Base-by-base conservation (phyloP, 2,329 filamentous ascomycete genomes). In the Aspergillus ustus region DNA sequence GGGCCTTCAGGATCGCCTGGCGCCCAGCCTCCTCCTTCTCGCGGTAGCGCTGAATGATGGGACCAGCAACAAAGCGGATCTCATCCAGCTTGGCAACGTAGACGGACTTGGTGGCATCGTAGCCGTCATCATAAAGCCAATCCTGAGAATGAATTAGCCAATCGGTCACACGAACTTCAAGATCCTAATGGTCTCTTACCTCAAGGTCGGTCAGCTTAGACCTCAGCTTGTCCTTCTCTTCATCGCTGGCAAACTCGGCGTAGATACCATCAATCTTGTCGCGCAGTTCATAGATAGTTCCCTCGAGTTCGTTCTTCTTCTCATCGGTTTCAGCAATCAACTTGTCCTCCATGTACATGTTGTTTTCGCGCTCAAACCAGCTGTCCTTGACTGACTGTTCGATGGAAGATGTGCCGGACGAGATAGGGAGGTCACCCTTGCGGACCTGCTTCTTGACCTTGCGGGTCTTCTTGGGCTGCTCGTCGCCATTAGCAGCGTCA, bases 401-500 rank as follows among this genome's bases (percentile, higher is more conserved):
- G 60, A 97, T 85, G 43, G 92, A 90, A 52, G 90, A 87, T 51
- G 93, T 97, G 67, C 89, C 93, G 63, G 91, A 86, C 61, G 91
- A 88, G 68, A 99, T 90, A 65, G 93, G 92, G 59, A 99, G 85
- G 69, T 98, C 94, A 68, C 95, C 95, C 85, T 97, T 98, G 80
- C 94, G 91, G 68, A 97, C 91, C 83, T 98, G 94, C 87, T 98
- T 99, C 91, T 97, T 98, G 70, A 99, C 92, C 84, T 97, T 98
- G 77, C 94, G 90, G 57, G 88, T 97, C 89, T 91, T 91, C 68
- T 87, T 87, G 74, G 93, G 92, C 63, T 88, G 86, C 59, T 88
- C 86, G 3, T 88, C 85, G 70, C 83, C 85, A 69, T 85, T 85
- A 60, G 78, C 64, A 52, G 78, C 64, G 52, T 96, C 92, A 54